A percentile compares a stretch with the other conserved stretches of the same genome.
phyloP scores from a whole-genome alignment of 192 early-diverging fungal species.

The Coemansia sp. region DNA sequence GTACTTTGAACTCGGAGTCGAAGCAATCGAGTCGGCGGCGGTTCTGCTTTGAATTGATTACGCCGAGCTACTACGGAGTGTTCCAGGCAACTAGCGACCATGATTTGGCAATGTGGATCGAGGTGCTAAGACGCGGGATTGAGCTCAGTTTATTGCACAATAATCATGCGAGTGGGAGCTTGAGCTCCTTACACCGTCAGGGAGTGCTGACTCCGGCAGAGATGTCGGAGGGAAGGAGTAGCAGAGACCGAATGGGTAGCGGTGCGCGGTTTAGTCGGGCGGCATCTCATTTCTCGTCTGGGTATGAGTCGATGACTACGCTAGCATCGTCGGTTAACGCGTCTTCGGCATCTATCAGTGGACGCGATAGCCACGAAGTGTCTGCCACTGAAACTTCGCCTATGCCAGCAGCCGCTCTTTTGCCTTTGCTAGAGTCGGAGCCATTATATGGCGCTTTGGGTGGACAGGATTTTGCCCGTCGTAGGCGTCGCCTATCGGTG shows the following conservation, averaged over 20 bases:
- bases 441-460: conserved; percentile 1
- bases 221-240: conserved; percentile 1
- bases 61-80: conserved; percentile 69
- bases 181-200: conserved; percentile 5
- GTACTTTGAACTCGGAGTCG: conserved; percentile 28
- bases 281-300: conserved; percentile 32
- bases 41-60: conserved; percentile 83
- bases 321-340: conserved; percentile 20
- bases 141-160: conserved; percentile 41
- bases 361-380: conserved; percentile 15
- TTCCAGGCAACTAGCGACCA: conserved; percentile 74
- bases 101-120: conserved; percentile 74
- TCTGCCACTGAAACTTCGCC: background rate
- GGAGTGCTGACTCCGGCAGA: conserved; percentile 1
- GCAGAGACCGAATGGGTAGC: background rate
- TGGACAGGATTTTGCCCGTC: background rate
- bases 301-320: conserved; percentile 20
- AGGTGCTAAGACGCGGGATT: conserved; percentile 54
- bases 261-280: conserved; percentile 18
- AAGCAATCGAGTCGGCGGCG: conserved; percentile 56
- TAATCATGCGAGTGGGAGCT: background rate
- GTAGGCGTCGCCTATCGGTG: background rate
- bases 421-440: background rate
- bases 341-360: conserved; percentile 16
- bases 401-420: background rate